Conservation (phyloP, 352 stramenopile genomes). For the Phytopythium delawarense region DNA sequence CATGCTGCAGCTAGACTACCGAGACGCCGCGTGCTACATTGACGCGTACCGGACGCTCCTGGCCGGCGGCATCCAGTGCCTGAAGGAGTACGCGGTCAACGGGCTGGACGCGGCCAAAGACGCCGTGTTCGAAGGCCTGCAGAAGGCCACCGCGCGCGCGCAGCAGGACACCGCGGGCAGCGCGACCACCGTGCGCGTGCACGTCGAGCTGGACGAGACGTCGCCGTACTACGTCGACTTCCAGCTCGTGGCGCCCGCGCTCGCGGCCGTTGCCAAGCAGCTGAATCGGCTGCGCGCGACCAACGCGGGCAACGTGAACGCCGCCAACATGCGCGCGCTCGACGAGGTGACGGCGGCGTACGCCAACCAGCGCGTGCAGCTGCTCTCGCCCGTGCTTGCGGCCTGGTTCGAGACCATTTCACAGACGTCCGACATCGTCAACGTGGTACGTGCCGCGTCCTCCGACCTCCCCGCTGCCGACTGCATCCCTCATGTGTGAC, state of each 20-base stretch:
- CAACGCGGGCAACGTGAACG: slow-evolving; percentile 25
- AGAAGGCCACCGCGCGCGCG: slow-evolving; percentile 18
- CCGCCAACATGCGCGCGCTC: slow-evolving; percentile 38
- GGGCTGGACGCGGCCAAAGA: slow-evolving; percentile 65
- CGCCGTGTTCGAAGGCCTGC: slow-evolving; percentile 51
- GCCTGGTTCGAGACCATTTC: slow-evolving; percentile 45
- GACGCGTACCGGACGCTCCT: slow-evolving; percentile 66
- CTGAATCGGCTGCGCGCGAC: slow-evolving; percentile 40
- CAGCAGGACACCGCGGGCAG: slow-evolving; percentile 6
- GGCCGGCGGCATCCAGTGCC: slow-evolving; percentile 50
- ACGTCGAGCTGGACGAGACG: slow-evolving; percentile 54
- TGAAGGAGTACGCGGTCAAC: slow-evolving; percentile 72
- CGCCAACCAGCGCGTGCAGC: slow-evolving; percentile 44
- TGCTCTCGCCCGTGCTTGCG: slow-evolving; percentile 50
- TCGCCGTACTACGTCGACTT: slow-evolving; percentile 80
- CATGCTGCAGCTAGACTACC: slow-evolving; percentile 49
- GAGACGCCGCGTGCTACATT: slow-evolving; percentile 67
- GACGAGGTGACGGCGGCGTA: slow-evolving; percentile 57
- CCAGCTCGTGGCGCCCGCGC: slow-evolving; percentile 57
- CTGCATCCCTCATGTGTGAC: neutral
- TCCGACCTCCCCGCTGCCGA: neutral
- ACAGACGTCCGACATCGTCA: slow-evolving; percentile 68
- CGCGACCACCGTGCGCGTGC: slow-evolving; percentile 4
- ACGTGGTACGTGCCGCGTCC: slow-evolving; percentile 25
- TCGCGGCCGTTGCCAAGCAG: slow-evolving; percentile 55